Conservation (phyloP, 2,329 filamentous ascomycete species). For the Parafenestella ontariensis region DNA sequence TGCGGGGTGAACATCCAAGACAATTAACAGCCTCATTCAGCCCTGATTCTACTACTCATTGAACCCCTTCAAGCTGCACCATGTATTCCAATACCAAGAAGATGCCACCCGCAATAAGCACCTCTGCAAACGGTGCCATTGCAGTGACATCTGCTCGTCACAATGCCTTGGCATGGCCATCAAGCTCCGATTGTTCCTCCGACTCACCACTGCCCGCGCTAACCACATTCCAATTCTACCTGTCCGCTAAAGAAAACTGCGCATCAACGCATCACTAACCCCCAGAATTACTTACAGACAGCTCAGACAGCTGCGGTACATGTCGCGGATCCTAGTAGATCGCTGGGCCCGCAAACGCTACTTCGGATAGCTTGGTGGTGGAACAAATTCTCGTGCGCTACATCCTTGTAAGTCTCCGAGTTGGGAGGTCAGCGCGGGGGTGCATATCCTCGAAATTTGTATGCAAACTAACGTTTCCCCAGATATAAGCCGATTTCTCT, state of each 20-base stretch:
- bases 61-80: background rate
- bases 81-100: background rate
- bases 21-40: background rate
- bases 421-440: slow-evolving; percentile 25
- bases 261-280: slow-evolving; percentile 19
- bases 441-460: slow-evolving; percentile 14
- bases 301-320: slow-evolving; percentile 47
- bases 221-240: slow-evolving; percentile 18
- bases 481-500: slow-evolving; percentile 4
- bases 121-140: slow-evolving; percentile 4
- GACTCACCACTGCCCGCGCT: slow-evolving; percentile 17
- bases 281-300: slow-evolving; percentile 4
- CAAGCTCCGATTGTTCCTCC: slow-evolving; percentile 23
- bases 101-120: background rate
- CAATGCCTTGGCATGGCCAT: slow-evolving; percentile 21
- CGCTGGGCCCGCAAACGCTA: slow-evolving; percentile 57
- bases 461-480: slow-evolving; percentile 7
- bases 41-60: background rate
- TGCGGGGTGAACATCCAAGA: slow-evolving; percentile 5
- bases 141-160: slow-evolving; percentile 4
- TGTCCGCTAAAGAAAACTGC: slow-evolving; percentile 28
- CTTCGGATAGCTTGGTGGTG: slow-evolving; percentile 48
- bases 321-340: slow-evolving; percentile 62
- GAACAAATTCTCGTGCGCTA: slow-evolving; percentile 16
- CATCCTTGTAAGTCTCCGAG: slow-evolving; percentile 30